Percentiles rank a stretch among this genome's conserved stretches.
These are phyloP conservation scores for Poterioochromonas sp. DNA, from an alignment of 352 stramenopile genomes.

Conservation along the genomic window DNA sequence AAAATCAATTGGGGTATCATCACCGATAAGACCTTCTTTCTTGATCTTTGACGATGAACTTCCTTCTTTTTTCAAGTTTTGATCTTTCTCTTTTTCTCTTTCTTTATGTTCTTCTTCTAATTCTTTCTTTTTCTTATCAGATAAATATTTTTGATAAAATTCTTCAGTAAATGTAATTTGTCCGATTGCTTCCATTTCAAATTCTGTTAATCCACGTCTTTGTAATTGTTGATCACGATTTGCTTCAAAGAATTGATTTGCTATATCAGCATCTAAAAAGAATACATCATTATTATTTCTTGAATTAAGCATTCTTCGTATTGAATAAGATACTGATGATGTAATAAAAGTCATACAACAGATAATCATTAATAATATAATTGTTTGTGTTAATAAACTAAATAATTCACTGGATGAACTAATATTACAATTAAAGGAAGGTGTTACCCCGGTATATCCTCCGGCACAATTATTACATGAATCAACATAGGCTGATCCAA, in stretches of 20 bases:
- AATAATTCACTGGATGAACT: not conserved
- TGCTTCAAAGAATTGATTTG: not conserved
- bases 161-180: not conserved
- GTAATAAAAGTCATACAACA: conserved; percentile 22
- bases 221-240: not conserved
- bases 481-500: conserved; percentile 17
- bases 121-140: not conserved
- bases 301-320: not conserved
- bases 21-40: not conserved
- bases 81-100: not conserved
- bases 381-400: not conserved
- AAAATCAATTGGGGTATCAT: not conserved
- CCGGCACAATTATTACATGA: conserved; percentile 5
- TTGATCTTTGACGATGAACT: not conserved
- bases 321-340: not conserved
- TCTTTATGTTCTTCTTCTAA: not conserved
- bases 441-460: not conserved
- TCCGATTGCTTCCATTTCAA: conserved; percentile 16
- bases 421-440: not conserved
- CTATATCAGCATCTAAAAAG: not conserved
- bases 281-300: not conserved
- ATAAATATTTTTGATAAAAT: not conserved
- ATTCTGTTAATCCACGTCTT: not conserved
- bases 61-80: not conserved
- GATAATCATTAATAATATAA: conserved; percentile 27